Evolutionary conservation across 495 filamentous ascomycete species (phyloP).

Genomic region (Pyrenula aspistea): DNA sequence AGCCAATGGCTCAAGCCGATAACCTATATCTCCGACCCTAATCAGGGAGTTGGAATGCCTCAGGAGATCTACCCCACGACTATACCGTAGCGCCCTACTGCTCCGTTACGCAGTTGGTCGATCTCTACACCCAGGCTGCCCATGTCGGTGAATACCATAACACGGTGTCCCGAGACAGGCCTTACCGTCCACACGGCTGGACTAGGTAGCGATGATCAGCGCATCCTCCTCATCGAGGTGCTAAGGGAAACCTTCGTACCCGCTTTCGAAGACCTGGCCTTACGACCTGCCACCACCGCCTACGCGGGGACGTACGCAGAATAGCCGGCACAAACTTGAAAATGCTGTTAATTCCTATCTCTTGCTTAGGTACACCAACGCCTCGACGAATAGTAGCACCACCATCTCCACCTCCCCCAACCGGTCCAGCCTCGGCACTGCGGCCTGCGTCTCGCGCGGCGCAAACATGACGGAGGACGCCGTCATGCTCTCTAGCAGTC

Average conservation of each 20-base stretch:
- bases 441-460: not conserved
- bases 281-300: not conserved
- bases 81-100: not conserved
- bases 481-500: not conserved
- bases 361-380: no score
- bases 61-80: not conserved
- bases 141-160: not conserved
- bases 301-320: not conserved
- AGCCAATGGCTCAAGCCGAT: not conserved
- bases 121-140: not conserved
- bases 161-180: not conserved
- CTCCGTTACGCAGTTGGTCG: not conserved
- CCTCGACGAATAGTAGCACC: not conserved
- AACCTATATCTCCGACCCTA: not conserved
- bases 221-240: not conserved
- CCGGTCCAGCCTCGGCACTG: not conserved
- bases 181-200: not conserved
- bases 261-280: not conserved
- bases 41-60: not conserved
- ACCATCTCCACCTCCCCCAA: not conserved
- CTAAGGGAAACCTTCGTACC: not conserved
- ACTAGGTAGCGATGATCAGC: not conserved
- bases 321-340: no score
- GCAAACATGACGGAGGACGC: not conserved
- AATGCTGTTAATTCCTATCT: no score